Base-by-base conservation (phyloP, 169 alveolate genomes). In the Eimeria tenella region DNA sequence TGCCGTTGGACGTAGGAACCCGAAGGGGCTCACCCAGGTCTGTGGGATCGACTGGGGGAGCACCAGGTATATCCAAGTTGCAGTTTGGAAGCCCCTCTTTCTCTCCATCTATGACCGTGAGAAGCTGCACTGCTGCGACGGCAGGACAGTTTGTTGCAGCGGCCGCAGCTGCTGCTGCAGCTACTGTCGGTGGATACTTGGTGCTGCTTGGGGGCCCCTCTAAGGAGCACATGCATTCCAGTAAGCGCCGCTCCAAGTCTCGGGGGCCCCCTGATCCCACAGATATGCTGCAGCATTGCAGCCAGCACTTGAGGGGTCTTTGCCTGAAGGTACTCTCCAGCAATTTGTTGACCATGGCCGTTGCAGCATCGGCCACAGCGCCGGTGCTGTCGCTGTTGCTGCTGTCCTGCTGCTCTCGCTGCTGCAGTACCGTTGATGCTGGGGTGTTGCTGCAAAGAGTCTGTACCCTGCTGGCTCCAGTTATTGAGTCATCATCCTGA, bases 161-260 rank as follows among this genome's bases (percentile, higher is more conserved):
- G 17, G 73, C 88, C n/a, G 88, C 88, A 4, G 88, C 71, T 53
- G 88, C 88, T 55, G 58, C 70, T 17, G 70, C 88, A 52, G 88
- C 73, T 55, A 52, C 56, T 52, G 56, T 55, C n/a, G 86, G 83
- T 15, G 9, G 83, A 63, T 15, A 52, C 55, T 70, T 79, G 88
- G 71, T 52, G 88, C 88, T 75, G 86, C 23, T 52, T 4, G 88
- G 21, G 53, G 86, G 25, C 86, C 42, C 23, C 84, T 79, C 55
- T 21, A 52, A 55, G 73, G 53, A 52, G 73, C 53, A 25, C 73
- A 79, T 79, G n/a, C 88, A 79, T 70, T 55, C 53, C 88, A 79
- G 88, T 70, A 79, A 60, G 13, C 74, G 77, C 21, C 77, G 60
- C 79, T 11, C 53, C 25, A 42, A 31, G 19, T 58, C 91, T 4